These are phyloP conservation scores for Adiantum capillusveneris DNA, from an alignment of 75 land plant genomes.

Conservation along the genomic window DNA sequence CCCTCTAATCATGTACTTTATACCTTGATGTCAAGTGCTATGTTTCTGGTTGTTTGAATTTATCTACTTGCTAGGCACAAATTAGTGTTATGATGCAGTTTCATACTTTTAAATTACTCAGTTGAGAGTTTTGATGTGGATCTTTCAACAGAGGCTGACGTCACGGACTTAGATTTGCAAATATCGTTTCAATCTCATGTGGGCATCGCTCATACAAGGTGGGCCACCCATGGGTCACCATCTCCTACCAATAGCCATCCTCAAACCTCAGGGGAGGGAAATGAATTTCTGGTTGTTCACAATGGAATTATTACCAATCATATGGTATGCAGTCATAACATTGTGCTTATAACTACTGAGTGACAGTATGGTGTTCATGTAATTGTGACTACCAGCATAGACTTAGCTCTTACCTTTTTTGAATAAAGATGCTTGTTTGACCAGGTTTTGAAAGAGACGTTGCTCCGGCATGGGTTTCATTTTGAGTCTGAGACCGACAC, in stretches of 20 bases:
- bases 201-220: constrained; percentile 96
- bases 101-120: too few species aligned
- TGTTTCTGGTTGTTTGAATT: too few species aligned
- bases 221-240: constrained; percentile 99
- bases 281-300: constrained; percentile 96
- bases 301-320: constrained; percentile 94
- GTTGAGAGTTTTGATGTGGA: too few species aligned
- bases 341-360: too few species aligned
- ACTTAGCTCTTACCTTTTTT: background rate
- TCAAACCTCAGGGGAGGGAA: constrained; percentile 68
- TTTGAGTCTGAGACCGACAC: constrained; percentile 98
- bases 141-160: constrained; percentile 63
- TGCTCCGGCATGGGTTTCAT: constrained; percentile 75
- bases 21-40: too few species aligned
- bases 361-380: too few species aligned
- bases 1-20: too few species aligned
- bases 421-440: too few species aligned
- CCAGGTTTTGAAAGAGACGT: constrained; percentile 91
- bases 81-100: too few species aligned
- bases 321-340: constrained; percentile 42
- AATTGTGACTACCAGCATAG: background rate
- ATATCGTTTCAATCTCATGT: constrained; percentile 63
- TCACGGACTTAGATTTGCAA: constrained; percentile 59
- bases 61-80: too few species aligned
- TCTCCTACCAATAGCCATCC: constrained; percentile 93